phyloP scores from a whole-genome alignment of 2,329 filamentous ascomycete species.

The Colletotrichum sp. region DNA sequence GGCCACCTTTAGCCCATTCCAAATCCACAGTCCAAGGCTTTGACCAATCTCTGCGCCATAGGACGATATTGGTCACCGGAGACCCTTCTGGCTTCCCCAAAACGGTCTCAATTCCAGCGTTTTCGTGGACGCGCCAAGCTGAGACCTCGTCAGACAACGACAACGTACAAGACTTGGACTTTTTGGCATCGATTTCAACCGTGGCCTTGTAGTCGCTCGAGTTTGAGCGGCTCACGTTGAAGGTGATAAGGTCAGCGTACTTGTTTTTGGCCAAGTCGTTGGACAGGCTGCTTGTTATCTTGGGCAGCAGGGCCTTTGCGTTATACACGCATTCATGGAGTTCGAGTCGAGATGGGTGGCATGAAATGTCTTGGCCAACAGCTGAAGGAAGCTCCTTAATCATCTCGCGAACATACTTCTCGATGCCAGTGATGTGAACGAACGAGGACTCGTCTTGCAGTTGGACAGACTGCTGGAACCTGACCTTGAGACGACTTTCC shows the following conservation, averaged over 20 bases:
- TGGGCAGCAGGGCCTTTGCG: slow-evolving; percentile 54
- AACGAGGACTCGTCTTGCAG: slow-evolving; percentile 69
- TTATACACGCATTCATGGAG: no score
- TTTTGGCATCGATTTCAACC: slow-evolving; percentile 71
- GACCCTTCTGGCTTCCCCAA: slow-evolving; percentile 67
- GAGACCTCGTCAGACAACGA: slow-evolving; percentile 72
- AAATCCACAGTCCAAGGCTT: slow-evolving; percentile 79
- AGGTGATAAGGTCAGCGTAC: slow-evolving; percentile 67
- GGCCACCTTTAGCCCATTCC: slow-evolving; percentile 56
- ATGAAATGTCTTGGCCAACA: slow-evolving; percentile 63
- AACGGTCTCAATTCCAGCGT: slow-evolving; percentile 62
- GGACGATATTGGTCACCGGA: slow-evolving; percentile 71
- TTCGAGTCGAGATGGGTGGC: not conserved
- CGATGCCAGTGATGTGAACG: slow-evolving; percentile 72
- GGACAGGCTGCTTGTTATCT: slow-evolving; percentile 26
- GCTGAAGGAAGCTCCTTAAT: slow-evolving; percentile 75
- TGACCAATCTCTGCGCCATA: slow-evolving; percentile 85
- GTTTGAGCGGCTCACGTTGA: slow-evolving; percentile 57
- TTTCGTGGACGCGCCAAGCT: slow-evolving; percentile 67
- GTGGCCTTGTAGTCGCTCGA: slow-evolving; percentile 53
- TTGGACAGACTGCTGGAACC: slow-evolving; percentile 83
- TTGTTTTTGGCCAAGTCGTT: slow-evolving; percentile 46
- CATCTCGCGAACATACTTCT: slow-evolving; percentile 70
- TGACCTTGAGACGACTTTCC: slow-evolving; percentile 81
- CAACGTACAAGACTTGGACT: slow-evolving; percentile 81